These are phyloP conservation scores for Paraleonurus japonicus DNA, from an alignment of 257 asterid species.

Conservation along the genomic window DNA sequence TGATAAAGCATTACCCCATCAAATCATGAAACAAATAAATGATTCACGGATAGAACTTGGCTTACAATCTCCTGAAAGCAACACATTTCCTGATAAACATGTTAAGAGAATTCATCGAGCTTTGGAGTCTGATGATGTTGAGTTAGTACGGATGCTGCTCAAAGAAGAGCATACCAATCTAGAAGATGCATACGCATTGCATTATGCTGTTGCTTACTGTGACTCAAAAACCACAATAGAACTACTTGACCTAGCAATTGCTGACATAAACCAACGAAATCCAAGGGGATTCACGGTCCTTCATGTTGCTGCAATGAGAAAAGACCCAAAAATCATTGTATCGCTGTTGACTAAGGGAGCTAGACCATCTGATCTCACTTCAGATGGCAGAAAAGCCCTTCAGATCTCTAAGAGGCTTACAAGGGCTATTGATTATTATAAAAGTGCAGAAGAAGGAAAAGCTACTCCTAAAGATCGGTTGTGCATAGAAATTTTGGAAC, in stretches of 20 bases:
- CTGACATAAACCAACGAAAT: conserved; percentile 80
- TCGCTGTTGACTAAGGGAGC: conserved; percentile 96
- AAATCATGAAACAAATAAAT: conserved; percentile 57
- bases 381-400: conserved; percentile 90
- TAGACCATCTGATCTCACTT: conserved; percentile 84
- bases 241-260: conserved; percentile 86
- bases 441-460: conserved; percentile 64
- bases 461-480: conserved; percentile 78
- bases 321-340: conserved; percentile 86
- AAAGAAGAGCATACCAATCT: conserved; percentile 81
- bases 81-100: conserved; percentile 66
- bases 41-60: conserved; percentile 58
- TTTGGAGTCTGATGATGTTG: conserved; percentile 93
- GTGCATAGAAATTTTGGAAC: conserved; percentile 94
- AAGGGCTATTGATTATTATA: conserved; percentile 63
- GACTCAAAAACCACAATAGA: conserved; percentile 90
- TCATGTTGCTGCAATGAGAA: conserved; percentile 95
- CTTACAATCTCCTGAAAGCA: conserved; percentile 46
- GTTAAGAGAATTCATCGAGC: conserved; percentile 91
- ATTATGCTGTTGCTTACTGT: conserved; percentile 94
- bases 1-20: conserved; percentile 70
- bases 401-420: conserved; percentile 91
- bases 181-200: conserved; percentile 86
- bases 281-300: conserved; percentile 86
- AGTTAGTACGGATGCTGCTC: conserved; percentile 81